Evolutionary conservation across 257 asterid genomes (phyloP).

Genomic region (Lycium ferocissimum): DNA sequence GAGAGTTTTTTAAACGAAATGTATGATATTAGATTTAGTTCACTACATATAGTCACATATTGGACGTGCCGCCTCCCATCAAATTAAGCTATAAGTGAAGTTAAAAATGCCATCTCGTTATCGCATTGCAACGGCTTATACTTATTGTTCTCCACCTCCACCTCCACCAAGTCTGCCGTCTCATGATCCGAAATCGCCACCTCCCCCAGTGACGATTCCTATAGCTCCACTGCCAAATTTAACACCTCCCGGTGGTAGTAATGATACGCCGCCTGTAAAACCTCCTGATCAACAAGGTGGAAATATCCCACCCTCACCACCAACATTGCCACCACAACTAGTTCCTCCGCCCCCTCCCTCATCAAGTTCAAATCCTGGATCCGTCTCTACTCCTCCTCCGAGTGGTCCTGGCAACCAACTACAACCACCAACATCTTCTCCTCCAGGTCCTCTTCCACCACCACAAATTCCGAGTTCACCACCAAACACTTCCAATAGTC

Average conservation of each 20-base stretch:
- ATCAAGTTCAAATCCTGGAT: neutral
- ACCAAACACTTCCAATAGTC: neutral
- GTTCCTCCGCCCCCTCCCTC: neutral
- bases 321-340: slow-evolving; percentile 2
- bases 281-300: neutral
- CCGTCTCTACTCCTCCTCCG: neutral
- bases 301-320: neutral
- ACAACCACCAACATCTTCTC: neutral
- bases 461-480: neutral
- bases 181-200: neutral
- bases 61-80: neutral
- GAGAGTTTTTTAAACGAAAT: neutral
- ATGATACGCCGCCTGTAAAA: neutral
- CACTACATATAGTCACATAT: neutral
- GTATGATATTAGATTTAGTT: neutral
- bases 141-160: slow-evolving; percentile 6
- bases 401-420: neutral
- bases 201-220: neutral
- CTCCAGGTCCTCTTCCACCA: neutral
- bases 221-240: neutral
- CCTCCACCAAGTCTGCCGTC: neutral
- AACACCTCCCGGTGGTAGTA: neutral
- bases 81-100: neutral
- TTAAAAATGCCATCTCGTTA: neutral
- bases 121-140: slow-evolving; percentile 23